Evolutionary conservation across 2,329 filamentous ascomycete genomes (phyloP).

Genomic region (Diaporthe sp.): DNA sequence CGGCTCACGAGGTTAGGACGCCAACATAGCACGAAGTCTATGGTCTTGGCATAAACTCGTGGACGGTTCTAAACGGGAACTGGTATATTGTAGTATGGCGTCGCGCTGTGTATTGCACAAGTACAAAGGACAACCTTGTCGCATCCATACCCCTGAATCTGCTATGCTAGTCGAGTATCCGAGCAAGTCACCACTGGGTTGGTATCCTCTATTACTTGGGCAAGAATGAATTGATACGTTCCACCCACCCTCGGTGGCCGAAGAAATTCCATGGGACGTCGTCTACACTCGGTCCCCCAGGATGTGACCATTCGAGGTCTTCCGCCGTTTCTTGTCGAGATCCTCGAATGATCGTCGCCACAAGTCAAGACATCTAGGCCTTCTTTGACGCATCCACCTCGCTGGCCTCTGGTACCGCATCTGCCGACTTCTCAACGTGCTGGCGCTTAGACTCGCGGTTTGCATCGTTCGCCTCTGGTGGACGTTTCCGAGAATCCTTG

Average conservation of each 20-base stretch:
- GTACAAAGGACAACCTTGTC: background rate
- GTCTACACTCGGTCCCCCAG: background rate
- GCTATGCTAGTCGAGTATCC: background rate
- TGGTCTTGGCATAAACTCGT: background rate
- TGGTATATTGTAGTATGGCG: background rate
- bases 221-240: no score
- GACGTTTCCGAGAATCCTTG: constrained; percentile 52
- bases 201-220: background rate
- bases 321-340: background rate
- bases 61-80: background rate
- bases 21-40: background rate
- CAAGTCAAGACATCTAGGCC: background rate
- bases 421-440: constrained; percentile 31
- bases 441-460: constrained; percentile 38
- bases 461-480: constrained; percentile 39
- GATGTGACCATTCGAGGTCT: no score
- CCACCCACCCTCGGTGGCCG: no score
- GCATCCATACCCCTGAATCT: background rate
- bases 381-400: background rate
- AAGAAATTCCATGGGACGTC: background rate
- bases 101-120: background rate
- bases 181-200: background rate
- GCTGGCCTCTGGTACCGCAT: background rate
- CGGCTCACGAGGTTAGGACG: background rate
- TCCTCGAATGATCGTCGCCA: background rate